A percentile compares a stretch with the other conserved stretches of the same genome.
phyloP scores from a whole-genome alignment of 768 basidiomycete species.

The Tremella mesenterica region DNA sequence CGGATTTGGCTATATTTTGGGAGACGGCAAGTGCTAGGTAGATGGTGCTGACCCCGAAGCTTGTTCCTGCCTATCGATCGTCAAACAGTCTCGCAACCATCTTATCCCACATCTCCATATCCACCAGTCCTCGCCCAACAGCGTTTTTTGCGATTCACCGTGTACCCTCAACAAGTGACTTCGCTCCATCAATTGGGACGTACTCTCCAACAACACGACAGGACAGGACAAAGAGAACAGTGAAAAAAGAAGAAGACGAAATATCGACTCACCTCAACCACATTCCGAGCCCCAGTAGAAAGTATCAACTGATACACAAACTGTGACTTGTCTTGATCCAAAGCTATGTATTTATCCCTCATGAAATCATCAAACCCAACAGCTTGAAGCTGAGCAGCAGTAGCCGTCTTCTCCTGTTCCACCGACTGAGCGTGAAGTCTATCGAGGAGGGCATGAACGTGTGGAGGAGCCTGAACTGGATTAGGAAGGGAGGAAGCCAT shows the following conservation, averaged over 20 bases:
- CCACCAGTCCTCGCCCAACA: background rate
- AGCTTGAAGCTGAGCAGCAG: slow-evolving; percentile 1
- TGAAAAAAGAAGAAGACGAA: too few relatives aligned
- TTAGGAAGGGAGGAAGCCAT: too few relatives aligned
- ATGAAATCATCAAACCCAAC: slow-evolving; percentile 9
- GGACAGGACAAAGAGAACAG: too few relatives aligned
- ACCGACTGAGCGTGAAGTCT: slow-evolving; percentile 8
- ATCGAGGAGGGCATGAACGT: slow-evolving; percentile 10
- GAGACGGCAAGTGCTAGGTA: slow-evolving; percentile 23
- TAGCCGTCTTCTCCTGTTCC: slow-evolving; percentile 11
- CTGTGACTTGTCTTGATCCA: slow-evolving; percentile 24
- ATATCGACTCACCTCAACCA: slow-evolving; percentile 21
- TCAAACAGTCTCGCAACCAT: too few relatives aligned
- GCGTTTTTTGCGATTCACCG: too few relatives aligned
- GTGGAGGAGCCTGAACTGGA: slow-evolving; percentile 5
- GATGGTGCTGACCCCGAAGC: slow-evolving; percentile 25
- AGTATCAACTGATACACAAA: slow-evolving; percentile 17
- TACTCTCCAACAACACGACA: too few relatives aligned
- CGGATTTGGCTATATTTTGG: slow-evolving; percentile 3
- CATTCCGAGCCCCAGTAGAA: slow-evolving; percentile 16
- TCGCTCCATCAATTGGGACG: too few relatives aligned
- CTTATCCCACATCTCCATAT: background rate
- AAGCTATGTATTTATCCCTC: slow-evolving; percentile 23
- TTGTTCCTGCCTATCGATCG: slow-evolving; percentile 22
- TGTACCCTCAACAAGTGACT: too few relatives aligned